Conservation (phyloP, 495 filamentous ascomycete genomes). For the Penicillium silybi region DNA sequence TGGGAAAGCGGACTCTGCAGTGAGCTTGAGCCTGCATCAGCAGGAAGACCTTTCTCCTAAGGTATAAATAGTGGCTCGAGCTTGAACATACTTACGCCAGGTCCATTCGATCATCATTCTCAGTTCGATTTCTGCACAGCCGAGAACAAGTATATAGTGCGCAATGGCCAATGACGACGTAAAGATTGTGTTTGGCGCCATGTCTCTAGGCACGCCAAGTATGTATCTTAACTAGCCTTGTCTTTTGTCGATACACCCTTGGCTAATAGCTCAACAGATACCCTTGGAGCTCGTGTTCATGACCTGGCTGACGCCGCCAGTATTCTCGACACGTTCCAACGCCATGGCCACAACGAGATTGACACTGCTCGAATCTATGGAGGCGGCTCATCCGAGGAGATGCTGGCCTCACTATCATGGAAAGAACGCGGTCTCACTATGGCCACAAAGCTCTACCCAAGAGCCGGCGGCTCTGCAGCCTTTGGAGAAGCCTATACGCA, state of each 20-base stretch:
- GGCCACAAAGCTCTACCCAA: slow-evolving; percentile 52
- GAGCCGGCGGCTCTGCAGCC: slow-evolving; percentile 4
- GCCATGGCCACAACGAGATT: slow-evolving; percentile 51
- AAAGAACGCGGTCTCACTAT: slow-evolving; percentile 53
- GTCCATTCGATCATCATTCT: no score
- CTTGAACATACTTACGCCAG: no score
- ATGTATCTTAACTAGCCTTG: neutral
- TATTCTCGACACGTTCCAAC: slow-evolving; percentile 51
- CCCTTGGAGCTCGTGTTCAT: slow-evolving; percentile 15
- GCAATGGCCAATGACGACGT: slow-evolving; percentile 7
- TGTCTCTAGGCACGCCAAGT: slow-evolving; percentile 19
- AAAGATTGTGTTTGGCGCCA: slow-evolving; percentile 7
- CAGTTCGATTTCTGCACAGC: no score
- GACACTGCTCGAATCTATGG: slow-evolving; percentile 56
- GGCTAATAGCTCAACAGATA: slow-evolving; percentile 1
- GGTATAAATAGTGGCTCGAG: no score
- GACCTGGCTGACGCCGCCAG: slow-evolving; percentile 2
- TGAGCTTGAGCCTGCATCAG: no score
- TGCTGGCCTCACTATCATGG: slow-evolving; percentile 45
- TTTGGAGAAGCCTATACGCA: slow-evolving; percentile 16
- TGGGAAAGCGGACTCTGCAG: no score
- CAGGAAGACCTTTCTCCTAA: no score
- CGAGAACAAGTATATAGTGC: no score
- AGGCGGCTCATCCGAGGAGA: slow-evolving; percentile 46
- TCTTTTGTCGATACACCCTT: neutral